A percentile compares a stretch with the other conserved stretches of the same genome.
Evolutionary conservation across 257 asterid species (phyloP).

Genomic region (Cinchona pubescens): DNA sequence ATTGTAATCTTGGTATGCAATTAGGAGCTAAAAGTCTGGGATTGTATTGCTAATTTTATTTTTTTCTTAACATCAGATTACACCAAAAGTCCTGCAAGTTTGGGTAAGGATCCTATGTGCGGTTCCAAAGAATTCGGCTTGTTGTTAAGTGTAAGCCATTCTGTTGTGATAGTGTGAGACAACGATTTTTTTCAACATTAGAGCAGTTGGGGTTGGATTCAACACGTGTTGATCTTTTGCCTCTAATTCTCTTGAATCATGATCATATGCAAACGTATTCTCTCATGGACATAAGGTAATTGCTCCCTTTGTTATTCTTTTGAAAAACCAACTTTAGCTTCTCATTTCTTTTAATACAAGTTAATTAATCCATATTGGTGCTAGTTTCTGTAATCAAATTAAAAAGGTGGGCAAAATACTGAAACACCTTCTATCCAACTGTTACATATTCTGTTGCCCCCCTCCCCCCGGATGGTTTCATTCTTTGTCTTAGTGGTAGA

Average conservation of each 20-base stretch:
- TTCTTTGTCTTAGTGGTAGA: background rate
- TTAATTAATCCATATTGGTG: slow-evolving; percentile 3
- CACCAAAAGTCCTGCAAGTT: slow-evolving; percentile 92
- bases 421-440: background rate
- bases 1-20: slow-evolving; percentile 3
- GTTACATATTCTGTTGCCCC: background rate
- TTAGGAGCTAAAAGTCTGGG: background rate
- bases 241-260: slow-evolving; percentile 94
- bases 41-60: slow-evolving; percentile 7
- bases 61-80: slow-evolving; percentile 50
- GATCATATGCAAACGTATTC: slow-evolving; percentile 99
- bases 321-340: slow-evolving; percentile 17
- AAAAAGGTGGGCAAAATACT: background rate
- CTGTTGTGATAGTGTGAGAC: slow-evolving; percentile 88
- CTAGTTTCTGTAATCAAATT: background rate
- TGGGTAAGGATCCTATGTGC: slow-evolving; percentile 96
- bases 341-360: slow-evolving; percentile 4
- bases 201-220: slow-evolving; percentile 97
- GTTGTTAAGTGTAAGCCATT: slow-evolving; percentile 97
- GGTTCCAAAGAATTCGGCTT: slow-evolving; percentile 91
- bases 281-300: slow-evolving; percentile 96
- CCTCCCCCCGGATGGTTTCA: background rate
- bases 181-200: slow-evolving; percentile 67
- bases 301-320: slow-evolving; percentile 15
- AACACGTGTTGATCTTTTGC: slow-evolving; percentile 91